Evolutionary conservation across 176 grass and related monocot species (phyloP), one percentile per base, ranked within the genome.

Genomic region (Aegilops umbellulata): DNA sequence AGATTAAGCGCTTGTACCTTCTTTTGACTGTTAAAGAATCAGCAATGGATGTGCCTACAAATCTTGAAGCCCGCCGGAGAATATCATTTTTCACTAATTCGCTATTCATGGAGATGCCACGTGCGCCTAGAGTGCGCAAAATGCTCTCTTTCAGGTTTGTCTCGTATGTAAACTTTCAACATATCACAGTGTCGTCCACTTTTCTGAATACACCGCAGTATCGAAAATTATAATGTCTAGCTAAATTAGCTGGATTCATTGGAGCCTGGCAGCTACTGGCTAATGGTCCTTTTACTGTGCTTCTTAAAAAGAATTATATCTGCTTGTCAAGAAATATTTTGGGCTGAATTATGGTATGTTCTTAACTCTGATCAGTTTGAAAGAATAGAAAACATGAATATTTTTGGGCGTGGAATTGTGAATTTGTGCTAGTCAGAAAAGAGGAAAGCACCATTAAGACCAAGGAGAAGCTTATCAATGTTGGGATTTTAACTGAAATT

Each of bases 81-180:
- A 98, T 98, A 87, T 90, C 93, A 82, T 95, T 98, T 87, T 98
- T 98, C 69, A 92, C 96, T 79, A 98, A 98, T 86, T 98, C 96
- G 66, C 86, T 98, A 69, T 98, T 98, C 86, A 98, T 98, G 96
- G 93, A 95, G 67, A 98, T 98, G 84, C 96, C 96, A 73, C 91
- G 91, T 66, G 96, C 96, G 64, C 96, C 96, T 89, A 87, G 90
- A 78, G 91, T 98, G 69, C 83, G 91, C 58, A 98, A 98, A 90
- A 98, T 98, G 96, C 81, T 98, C n/a, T 94, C 96, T 71, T 98
- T 95, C 91, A 98, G 96, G 96, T 98, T 89, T 65, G 77, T 86
- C 49, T 77, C 58, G 19, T 79, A 30, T 70, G 88, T 57, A 36
- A 84, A 42, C 62, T 62, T 69, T 34, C 70, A 58, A 69, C 6